These are phyloP conservation scores for Anthoceros angustus DNA, from an alignment of 225 moss, liverwort and hornwort species.

Conservation along the genomic window DNA sequence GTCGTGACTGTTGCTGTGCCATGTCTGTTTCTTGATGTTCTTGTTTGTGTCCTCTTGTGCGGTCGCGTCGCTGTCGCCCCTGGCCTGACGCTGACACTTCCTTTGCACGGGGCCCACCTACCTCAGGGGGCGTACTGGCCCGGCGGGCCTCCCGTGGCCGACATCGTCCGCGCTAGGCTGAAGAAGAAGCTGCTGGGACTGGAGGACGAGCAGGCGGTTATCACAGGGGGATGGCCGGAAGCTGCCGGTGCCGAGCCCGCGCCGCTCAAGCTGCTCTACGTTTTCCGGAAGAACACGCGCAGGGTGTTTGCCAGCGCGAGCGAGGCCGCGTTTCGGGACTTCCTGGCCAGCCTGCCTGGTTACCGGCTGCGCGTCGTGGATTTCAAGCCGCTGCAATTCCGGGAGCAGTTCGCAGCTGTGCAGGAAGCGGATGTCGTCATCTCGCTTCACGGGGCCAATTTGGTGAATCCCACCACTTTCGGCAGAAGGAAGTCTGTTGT, in stretches of 20 bases:
- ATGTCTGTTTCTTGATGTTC: no score
- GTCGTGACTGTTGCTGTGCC: no score
- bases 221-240: not conserved
- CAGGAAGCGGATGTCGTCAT: slow-evolving; percentile 9
- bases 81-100: not conserved
- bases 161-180: not conserved
- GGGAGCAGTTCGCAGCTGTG: slow-evolving; percentile 10
- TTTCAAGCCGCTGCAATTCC: slow-evolving; percentile 7
- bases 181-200: not conserved
- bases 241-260: not conserved
- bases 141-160: not conserved
- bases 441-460: slow-evolving; percentile 8
- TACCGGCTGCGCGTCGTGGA: slow-evolving; percentile 8
- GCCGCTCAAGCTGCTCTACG: slow-evolving; percentile 9
- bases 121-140: not conserved
- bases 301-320: slow-evolving; percentile 7
- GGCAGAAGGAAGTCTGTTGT: slow-evolving; percentile 5
- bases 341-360: slow-evolving; percentile 9
- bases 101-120: no score
- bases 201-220: not conserved
- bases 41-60: no score
- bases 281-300: slow-evolving; percentile 6
- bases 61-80: no score
- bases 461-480: slow-evolving; percentile 11
- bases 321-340: slow-evolving; percentile 1